Conservation (phyloP, 176 grass and related monocot species). For the Avena atlantica region DNA sequence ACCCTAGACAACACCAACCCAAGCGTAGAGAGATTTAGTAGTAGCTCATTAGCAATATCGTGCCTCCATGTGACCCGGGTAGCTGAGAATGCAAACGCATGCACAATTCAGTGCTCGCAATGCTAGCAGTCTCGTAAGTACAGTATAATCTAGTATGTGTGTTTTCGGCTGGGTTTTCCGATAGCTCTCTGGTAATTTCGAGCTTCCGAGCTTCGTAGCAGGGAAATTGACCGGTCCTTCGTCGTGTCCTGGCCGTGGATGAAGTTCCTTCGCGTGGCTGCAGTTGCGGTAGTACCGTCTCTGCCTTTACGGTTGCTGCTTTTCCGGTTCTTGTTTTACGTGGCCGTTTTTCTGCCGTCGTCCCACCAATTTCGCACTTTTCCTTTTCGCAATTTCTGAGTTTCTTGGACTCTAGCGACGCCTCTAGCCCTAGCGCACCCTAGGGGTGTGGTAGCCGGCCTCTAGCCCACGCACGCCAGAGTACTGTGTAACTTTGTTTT, state of each 20-base stretch:
- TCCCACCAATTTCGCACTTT: constrained; percentile 1
- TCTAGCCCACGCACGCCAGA: no score
- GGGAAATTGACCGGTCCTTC: no score
- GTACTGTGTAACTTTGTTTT: no score
- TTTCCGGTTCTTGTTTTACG: constrained; percentile 30
- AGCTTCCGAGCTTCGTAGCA: neutral
- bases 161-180: neutral
- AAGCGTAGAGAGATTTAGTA: neutral
- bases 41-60: neutral
- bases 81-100: neutral
- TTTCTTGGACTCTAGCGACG: constrained; percentile 4
- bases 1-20: neutral
- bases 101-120: neutral
- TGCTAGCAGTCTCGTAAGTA: neutral
- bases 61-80: no score
- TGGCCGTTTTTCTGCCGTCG: neutral
- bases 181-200: neutral
- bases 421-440: neutral
- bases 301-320: constrained; percentile 16
- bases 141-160: no score
- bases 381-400: neutral
- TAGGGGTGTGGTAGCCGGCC: neutral
- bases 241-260: neutral
- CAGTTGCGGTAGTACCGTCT: neutral
- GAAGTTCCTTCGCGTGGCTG: neutral